Conservation (phyloP, 805 yeast genomes). For the Pichia nakasei region DNA sequence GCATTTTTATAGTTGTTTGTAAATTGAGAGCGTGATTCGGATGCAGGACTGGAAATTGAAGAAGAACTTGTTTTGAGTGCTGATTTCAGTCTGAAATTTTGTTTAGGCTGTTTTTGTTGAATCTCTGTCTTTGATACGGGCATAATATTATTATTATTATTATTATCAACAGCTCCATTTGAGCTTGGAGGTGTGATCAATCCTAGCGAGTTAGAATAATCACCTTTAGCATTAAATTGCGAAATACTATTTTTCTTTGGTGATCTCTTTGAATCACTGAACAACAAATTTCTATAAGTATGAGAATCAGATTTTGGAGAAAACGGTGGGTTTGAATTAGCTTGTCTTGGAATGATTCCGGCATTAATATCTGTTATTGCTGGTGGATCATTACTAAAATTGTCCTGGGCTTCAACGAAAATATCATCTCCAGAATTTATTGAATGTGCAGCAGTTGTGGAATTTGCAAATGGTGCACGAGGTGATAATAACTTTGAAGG, state of each 20-base stretch:
- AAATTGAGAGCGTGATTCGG: not conserved
- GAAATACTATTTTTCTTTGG: not conserved
- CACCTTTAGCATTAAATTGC: not conserved
- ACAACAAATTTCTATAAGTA: slow-evolving; percentile 7
- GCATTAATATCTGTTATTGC: slow-evolving; percentile 1
- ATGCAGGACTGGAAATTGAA: slow-evolving; percentile 1
- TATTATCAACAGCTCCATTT: not conserved
- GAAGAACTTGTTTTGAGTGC: slow-evolving; percentile 7
- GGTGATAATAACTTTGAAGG: not conserved
- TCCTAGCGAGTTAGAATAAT: not conserved
- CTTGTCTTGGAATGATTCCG: not conserved
- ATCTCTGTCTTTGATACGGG: too few species aligned
- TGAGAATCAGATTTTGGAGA: not conserved
- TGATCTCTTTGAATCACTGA: not conserved
- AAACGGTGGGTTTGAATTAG: not conserved
- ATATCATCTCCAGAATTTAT: slow-evolving; percentile 1
- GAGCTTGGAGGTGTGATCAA: not conserved
- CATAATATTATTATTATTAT: too few species aligned
- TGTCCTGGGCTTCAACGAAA: slow-evolving; percentile 8
- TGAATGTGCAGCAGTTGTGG: not conserved
- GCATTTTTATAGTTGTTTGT: not conserved
- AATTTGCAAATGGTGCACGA: not conserved
- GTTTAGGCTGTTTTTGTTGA: not conserved
- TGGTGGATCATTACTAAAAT: not conserved
- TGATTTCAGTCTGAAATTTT: slow-evolving; percentile 1